Percentiles rank a stretch among this genome's conserved stretches.
Conservation (phyloP, 2,329 filamentous ascomycete genomes). For the Sporothrix schenckii region DNA sequence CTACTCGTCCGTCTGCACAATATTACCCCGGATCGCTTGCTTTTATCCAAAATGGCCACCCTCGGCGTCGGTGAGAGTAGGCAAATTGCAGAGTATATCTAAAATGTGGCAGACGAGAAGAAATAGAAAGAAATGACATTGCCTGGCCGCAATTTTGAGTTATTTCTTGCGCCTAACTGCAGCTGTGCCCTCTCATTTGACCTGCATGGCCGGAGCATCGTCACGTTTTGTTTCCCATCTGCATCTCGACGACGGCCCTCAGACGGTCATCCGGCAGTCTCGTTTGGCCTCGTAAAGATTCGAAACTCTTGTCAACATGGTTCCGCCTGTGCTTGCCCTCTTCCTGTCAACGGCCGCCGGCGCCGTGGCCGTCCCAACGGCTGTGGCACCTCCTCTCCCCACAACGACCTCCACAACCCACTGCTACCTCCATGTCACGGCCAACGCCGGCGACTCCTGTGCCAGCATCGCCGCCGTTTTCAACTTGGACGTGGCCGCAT, state of each 20-base stretch:
- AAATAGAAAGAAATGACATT: background rate
- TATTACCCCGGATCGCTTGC: background rate
- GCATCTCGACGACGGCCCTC: background rate
- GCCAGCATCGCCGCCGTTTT: conserved; percentile 27
- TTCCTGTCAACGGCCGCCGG: background rate
- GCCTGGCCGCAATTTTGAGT: background rate
- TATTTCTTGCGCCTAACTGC: background rate
- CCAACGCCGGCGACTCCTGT: conserved; percentile 24
- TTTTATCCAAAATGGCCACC: conserved; percentile 10
- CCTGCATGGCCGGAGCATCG: background rate
- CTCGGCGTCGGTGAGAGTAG: background rate
- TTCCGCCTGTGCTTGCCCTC: background rate
- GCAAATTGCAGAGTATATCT: background rate
- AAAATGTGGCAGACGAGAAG: background rate
- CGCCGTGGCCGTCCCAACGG: background rate
- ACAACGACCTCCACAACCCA: background rate
- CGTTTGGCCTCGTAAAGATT: no score
- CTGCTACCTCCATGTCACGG: conserved; percentile 20
- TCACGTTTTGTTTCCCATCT: background rate
- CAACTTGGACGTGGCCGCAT: conserved; percentile 19
- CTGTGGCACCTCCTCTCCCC: background rate
- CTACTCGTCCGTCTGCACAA: background rate
- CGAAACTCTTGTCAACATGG: background rate
- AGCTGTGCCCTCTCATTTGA: background rate
- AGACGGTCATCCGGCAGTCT: no score